phyloP scores from a whole-genome alignment of 208 protist species.

The Trypanosoma caninum region DNA sequence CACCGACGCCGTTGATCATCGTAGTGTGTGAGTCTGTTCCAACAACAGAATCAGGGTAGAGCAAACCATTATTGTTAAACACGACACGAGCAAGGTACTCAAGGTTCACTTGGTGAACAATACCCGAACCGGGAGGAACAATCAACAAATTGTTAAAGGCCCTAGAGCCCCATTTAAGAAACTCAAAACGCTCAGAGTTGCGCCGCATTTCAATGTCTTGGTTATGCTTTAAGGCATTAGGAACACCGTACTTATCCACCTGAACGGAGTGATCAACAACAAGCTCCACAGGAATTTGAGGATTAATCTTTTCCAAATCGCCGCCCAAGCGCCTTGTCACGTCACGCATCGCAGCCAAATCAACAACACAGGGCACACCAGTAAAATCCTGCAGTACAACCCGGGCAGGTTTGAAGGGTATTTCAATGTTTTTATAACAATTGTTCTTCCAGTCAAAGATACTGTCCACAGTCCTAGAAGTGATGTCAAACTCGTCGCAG shows the following conservation, averaged over 20 bases:
- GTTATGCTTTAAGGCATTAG: slow-evolving; percentile 87
- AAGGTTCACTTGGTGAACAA: slow-evolving; percentile 98
- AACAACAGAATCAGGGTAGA: slow-evolving; percentile 97
- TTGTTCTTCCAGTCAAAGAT: slow-evolving; percentile 94
- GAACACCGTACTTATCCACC: slow-evolving; percentile 78
- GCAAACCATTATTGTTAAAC: slow-evolving; percentile 86
- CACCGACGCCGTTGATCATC: slow-evolving; percentile 97
- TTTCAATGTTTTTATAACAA: slow-evolving; percentile 89
- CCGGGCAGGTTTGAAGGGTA: slow-evolving; percentile 95
- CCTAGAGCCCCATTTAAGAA: slow-evolving; percentile 96
- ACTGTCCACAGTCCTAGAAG: slow-evolving; percentile 86
- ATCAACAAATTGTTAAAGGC: slow-evolving; percentile 95
- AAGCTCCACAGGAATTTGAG: slow-evolving; percentile 95
- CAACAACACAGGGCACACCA: slow-evolving; percentile 95
- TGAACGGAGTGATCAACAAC: slow-evolving; percentile 97
- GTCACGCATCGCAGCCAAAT: slow-evolving; percentile 96
- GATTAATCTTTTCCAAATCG: slow-evolving; percentile 92
- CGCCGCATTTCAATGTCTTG: slow-evolving; percentile 94
- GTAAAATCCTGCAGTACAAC: slow-evolving; percentile 96
- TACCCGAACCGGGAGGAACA: slow-evolving; percentile 95
- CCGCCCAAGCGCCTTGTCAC: slow-evolving; percentile 90
- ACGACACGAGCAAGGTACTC: slow-evolving; percentile 96
- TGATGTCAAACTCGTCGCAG: slow-evolving; percentile 94
- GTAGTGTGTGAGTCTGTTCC: slow-evolving; percentile 97
- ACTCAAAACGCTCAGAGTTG: slow-evolving; percentile 95